These are phyloP conservation scores for Leptosphaerulina australis DNA, from an alignment of 2,329 filamentous ascomycete species.

Conservation along the genomic window DNA sequence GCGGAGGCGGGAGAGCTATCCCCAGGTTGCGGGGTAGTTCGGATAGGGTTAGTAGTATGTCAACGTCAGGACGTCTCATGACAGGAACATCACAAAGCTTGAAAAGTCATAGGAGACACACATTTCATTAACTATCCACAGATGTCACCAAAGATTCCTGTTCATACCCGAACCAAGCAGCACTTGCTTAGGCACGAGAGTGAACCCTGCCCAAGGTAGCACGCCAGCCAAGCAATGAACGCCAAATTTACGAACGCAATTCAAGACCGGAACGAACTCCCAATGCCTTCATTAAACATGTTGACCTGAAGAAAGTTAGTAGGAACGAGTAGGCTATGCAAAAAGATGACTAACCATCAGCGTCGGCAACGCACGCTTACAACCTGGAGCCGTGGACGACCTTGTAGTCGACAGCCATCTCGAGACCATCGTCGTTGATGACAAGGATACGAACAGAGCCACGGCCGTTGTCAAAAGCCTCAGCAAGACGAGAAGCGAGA, in stretches of 20 bases:
- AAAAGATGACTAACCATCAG: constrained; percentile 39
- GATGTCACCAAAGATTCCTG: constrained; percentile 38
- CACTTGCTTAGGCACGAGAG: constrained; percentile 24
- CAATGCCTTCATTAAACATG: constrained; percentile 38
- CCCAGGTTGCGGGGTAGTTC: constrained; percentile 28
- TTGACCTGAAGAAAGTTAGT: constrained; percentile 17
- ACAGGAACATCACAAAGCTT: background rate
- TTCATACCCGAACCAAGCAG: constrained; percentile 31
- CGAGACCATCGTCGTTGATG: constrained; percentile 88
- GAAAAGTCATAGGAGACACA: constrained; percentile 19
- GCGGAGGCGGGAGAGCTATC: constrained; percentile 13
- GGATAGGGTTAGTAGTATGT: background rate
- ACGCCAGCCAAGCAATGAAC: constrained; percentile 34
- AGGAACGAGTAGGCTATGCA: background rate
- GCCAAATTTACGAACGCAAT: constrained; percentile 49
- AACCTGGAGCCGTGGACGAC: constrained; percentile 81
- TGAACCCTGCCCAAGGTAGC: constrained; percentile 25
- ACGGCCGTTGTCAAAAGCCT: constrained; percentile 87
- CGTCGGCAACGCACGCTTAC: constrained; percentile 50
- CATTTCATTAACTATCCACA: constrained; percentile 50
- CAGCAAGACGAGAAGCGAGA: constrained; percentile 79
- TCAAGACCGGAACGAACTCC: constrained; percentile 45
- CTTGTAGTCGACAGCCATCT: constrained; percentile 99
- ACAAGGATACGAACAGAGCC: constrained; percentile 94
- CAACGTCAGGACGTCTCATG: background rate